phyloP scores from a whole-genome alignment of 2,329 filamentous ascomycete species.

The Aspergillus neotritici region DNA sequence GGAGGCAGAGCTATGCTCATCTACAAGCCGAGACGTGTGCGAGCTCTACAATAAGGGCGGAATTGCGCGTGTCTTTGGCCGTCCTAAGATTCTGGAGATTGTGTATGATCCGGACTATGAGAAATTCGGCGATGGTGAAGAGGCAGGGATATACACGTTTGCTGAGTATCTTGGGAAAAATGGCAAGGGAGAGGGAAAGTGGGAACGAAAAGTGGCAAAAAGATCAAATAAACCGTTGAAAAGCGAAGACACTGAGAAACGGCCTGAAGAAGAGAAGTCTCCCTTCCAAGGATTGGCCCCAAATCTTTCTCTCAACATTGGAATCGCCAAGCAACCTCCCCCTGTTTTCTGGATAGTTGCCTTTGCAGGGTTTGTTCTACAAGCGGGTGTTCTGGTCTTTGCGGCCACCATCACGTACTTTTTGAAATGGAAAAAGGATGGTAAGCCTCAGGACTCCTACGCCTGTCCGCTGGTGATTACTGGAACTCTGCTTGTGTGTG shows the following conservation, averaged over 20 bases:
- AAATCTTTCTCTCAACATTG: no score
- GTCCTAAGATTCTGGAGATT: slow-evolving; percentile 12
- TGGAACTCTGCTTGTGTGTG: slow-evolving; percentile 13
- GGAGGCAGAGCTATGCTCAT: slow-evolving; percentile 35
- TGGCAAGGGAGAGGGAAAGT: neutral
- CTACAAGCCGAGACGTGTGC: slow-evolving; percentile 35
- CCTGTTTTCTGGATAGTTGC: no score
- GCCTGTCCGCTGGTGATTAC: slow-evolving; percentile 9
- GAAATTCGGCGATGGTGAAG: neutral
- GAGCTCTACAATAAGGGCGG: slow-evolving; percentile 34
- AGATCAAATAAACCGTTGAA: no score
- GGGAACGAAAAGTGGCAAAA: no score
- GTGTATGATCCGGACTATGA: slow-evolving; percentile 20
- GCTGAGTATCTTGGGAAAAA: neutral
- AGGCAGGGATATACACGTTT: slow-evolving; percentile 6
- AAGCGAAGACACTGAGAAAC: no score
- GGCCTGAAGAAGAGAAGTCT: no score
- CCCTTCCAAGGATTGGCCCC: no score
- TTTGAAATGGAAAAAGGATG: no score
- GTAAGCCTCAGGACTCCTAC: neutral
- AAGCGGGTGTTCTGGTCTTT: no score
- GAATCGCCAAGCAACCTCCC: no score
- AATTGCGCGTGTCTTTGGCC: slow-evolving; percentile 16
- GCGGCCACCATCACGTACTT: no score
- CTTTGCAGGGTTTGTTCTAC: no score